phyloP scores from a whole-genome alignment of 2,329 filamentous ascomycete genomes.

The Fusarium sambucinum region DNA sequence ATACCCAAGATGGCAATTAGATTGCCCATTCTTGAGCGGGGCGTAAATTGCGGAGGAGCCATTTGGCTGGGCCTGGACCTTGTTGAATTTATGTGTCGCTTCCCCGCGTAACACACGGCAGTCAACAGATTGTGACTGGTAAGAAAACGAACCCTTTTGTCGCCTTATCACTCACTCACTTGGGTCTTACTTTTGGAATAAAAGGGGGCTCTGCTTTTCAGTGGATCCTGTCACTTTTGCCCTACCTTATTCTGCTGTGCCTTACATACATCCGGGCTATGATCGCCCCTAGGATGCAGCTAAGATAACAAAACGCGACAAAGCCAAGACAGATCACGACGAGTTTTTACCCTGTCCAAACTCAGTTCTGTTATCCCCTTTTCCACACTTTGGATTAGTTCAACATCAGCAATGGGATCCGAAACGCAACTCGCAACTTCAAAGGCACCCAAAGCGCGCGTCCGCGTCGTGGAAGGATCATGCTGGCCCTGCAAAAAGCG shows the following conservation, averaged over 20 bases:
- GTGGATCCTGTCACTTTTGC: neutral
- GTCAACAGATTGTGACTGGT: neutral
- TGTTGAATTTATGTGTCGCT: neutral
- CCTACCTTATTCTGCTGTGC: neutral
- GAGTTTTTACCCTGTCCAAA: neutral
- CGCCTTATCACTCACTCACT: slow-evolving; percentile 4
- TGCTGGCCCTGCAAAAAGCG: slow-evolving; percentile 61
- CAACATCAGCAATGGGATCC: neutral
- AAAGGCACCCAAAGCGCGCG: slow-evolving; percentile 24
- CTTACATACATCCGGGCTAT: neutral
- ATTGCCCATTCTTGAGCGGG: slow-evolving; percentile 42
- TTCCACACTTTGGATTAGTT: neutral
- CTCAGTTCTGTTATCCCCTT: too few relatives aligned
- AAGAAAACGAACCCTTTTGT: neutral
- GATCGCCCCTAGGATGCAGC: slow-evolving; percentile 1
- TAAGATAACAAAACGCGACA: neutral
- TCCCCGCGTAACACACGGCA: slow-evolving; percentile 29
- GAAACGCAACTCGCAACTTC: neutral
- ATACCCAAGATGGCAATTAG: slow-evolving; percentile 34
- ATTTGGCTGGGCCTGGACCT: neutral
- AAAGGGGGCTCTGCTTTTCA: neutral
- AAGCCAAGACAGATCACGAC: neutral
- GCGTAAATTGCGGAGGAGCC: neutral
- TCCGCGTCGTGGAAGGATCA: slow-evolving; percentile 52
- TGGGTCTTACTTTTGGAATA: neutral